Percentiles rank a stretch among this genome's conserved stretches.
phyloP scores from a whole-genome alignment of 2,329 filamentous ascomycete species.

The Davidsoniella virescens region DNA sequence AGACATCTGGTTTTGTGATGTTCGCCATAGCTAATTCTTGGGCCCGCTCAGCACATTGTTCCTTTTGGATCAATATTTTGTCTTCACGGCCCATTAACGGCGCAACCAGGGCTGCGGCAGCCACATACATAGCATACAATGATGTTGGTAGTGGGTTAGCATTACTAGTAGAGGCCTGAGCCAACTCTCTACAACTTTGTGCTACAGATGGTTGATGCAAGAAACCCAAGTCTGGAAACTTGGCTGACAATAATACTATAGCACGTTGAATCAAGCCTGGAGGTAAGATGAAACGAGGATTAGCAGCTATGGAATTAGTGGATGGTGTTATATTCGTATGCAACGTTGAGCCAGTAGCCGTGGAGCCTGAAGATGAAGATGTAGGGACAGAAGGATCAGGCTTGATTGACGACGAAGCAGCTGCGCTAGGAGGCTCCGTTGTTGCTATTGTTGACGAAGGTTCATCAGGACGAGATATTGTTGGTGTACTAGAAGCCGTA shows the following conservation, averaged over 20 bases:
- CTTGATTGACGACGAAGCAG: no score
- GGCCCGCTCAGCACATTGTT: neutral
- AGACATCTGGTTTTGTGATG: neutral
- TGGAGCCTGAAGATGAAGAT: no score
- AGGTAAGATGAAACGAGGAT: no score
- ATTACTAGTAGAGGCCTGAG: no score
- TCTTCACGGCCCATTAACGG: neutral
- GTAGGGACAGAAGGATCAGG: no score
- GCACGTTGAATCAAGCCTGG: conserved; percentile 6
- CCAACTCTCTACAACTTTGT: neutral
- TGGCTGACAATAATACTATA: neutral
- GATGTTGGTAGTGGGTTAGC: neutral
- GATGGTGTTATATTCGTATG: no score
- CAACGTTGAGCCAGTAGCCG: no score
- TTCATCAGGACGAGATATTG: no score
- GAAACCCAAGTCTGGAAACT: conserved; percentile 5
- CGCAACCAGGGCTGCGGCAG: neutral
- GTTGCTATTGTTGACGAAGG: no score
- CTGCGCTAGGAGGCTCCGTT: no score
- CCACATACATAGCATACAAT: neutral
- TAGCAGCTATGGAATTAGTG: no score
- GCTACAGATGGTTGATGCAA: conserved; percentile 3
- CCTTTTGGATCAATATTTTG: neutral
- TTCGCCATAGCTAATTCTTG: neutral
- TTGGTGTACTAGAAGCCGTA: no score